Percentiles rank a stretch among this genome's conserved stretches.
These are phyloP conservation scores for Elsinoe perseae DNA, from an alignment of 2,329 filamentous ascomycete genomes.

Conservation along the genomic window DNA sequence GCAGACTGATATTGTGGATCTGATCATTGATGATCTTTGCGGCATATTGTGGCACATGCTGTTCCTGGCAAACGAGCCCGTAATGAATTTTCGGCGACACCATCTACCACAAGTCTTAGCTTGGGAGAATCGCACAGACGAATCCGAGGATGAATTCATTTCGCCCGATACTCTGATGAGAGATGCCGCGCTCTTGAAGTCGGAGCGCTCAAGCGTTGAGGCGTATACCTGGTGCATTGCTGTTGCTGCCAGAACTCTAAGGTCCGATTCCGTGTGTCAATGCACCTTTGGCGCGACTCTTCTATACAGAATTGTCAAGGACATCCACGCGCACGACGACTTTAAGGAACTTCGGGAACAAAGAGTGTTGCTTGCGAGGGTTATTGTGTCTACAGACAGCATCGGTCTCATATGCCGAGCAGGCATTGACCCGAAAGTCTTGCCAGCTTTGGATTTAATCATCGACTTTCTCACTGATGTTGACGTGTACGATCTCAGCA, in stretches of 20 bases:
- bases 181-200: background rate
- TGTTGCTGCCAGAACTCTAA: background rate
- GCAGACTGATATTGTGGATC: background rate
- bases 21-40: background rate
- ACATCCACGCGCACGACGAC: background rate
- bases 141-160: background rate
- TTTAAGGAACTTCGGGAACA: background rate
- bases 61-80: background rate
- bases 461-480: background rate
- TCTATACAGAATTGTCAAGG: background rate
- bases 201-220: background rate
- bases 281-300: background rate
- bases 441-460: background rate
- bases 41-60: background rate
- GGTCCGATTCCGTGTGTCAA: background rate
- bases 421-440: background rate
- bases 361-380: background rate
- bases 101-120: background rate
- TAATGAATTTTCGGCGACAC: background rate
- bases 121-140: background rate
- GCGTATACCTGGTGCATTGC: background rate
- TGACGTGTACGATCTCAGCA: background rate
- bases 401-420: background rate
- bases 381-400: background rate
- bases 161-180: background rate